Percentiles rank a stretch among this genome's conserved stretches.
Evolutionary conservation across 106 monocot species (phyloP).

Genomic region (Agapanthus africanus): DNA sequence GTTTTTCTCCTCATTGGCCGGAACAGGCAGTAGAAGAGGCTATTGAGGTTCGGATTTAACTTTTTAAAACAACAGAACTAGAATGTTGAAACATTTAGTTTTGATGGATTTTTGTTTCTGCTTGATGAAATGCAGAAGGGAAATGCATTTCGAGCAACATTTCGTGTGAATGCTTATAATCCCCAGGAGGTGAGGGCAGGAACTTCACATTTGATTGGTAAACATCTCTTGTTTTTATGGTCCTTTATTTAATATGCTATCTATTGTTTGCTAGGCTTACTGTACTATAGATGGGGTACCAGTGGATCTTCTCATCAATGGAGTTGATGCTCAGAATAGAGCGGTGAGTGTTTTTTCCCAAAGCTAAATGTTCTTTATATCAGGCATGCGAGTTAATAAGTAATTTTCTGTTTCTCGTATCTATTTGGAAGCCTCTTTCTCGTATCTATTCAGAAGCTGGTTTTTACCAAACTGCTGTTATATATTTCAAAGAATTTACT

Average conservation of each 20-base stretch:
- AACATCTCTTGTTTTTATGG: background rate
- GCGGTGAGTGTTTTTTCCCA: slow-evolving; percentile 39
- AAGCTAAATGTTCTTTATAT: slow-evolving; percentile 43
- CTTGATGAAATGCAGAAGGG: slow-evolving; percentile 49
- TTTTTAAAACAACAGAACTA: too few relatives aligned
- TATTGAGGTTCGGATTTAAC: slow-evolving; percentile 69
- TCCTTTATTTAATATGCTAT: slow-evolving; percentile 15
- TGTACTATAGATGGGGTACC: slow-evolving; percentile 72
- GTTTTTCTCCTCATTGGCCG: slow-evolving; percentile 55
- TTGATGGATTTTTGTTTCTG: too few relatives aligned
- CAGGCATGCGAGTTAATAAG: background rate
- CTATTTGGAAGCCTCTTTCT: too few relatives aligned
- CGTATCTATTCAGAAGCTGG: background rate
- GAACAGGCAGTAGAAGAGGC: slow-evolving; percentile 51
- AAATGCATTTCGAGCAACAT: slow-evolving; percentile 57
- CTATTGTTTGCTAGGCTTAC: slow-evolving; percentile 62
- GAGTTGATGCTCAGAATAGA: slow-evolving; percentile 70
- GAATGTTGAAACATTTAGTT: too few relatives aligned
- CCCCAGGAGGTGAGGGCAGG: slow-evolving; percentile 38
- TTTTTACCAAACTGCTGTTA: background rate
- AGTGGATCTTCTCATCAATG: slow-evolving; percentile 69
- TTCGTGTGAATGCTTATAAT: slow-evolving; percentile 81
- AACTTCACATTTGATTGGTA: too few relatives aligned
- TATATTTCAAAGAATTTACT: background rate
- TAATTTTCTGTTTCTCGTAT: background rate